Percentiles rank a stretch among this genome's conserved stretches.
Conservation (phyloP, 805 yeast genomes). For the Yarrowia sp. region DNA sequence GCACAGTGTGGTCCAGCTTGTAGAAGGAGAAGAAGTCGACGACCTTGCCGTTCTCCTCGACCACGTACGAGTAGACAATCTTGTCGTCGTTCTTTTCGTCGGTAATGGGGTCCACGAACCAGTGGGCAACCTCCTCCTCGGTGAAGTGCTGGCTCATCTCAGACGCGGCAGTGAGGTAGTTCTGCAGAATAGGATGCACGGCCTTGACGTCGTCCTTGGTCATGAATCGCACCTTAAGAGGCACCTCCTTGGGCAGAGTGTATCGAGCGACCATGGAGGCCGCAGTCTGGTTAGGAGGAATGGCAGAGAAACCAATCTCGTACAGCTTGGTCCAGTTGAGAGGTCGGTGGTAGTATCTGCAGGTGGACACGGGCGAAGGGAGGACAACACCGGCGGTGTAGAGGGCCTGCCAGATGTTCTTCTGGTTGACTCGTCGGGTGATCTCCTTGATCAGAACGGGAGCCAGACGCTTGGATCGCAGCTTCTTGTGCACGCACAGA, state of each 20-base stretch:
- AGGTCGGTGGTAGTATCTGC: conserved; percentile 93
- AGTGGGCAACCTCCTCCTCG: conserved; percentile 76
- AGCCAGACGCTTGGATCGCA: conserved; percentile 90
- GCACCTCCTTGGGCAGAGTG: conserved; percentile 59
- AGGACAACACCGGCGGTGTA: conserved; percentile 91
- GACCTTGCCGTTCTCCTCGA: conserved; percentile 60
- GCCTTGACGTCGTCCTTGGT: conserved; percentile 65
- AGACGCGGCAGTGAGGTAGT: conserved; percentile 68
- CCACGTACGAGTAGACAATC: conserved; percentile 81
- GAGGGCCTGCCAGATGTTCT: conserved; percentile 92
- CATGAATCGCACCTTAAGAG: conserved; percentile 65
- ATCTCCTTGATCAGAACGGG: conserved; percentile 94
- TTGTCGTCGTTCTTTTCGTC: conserved; percentile 53
- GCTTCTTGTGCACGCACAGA: conserved; percentile 90
- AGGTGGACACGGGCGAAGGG: conserved; percentile 89
- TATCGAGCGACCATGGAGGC: conserved; percentile 69
- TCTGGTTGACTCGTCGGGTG: conserved; percentile 86
- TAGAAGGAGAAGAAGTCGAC: conserved; percentile 93
- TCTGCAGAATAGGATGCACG: conserved; percentile 63
- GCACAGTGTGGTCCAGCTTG: conserved; percentile 83
- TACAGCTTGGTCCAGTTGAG: conserved; percentile 87
- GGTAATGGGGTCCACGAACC: conserved; percentile 66
- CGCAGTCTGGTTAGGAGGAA: conserved; percentile 74
- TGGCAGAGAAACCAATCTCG: conserved; percentile 86
- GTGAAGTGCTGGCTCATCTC: conserved; percentile 74